These are phyloP conservation scores for Raphanus hybrid DNA, from an alignment of 441 rosid species.

Conservation along the genomic window DNA sequence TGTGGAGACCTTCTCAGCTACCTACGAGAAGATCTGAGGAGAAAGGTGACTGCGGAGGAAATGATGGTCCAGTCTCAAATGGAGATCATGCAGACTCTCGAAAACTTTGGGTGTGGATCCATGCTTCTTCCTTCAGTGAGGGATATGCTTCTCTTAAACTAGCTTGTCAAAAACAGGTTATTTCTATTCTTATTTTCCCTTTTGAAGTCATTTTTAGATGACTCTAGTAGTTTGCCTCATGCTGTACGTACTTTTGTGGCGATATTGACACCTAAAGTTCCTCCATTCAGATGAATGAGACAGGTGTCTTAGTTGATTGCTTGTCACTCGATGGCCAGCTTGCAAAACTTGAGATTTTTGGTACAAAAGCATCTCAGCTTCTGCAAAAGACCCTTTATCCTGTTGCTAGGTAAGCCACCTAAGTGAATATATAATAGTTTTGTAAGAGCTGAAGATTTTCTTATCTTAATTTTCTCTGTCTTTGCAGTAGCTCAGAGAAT, in stretches of 20 bases:
- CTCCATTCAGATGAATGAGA: constrained; percentile 59
- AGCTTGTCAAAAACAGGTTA: constrained; percentile 75
- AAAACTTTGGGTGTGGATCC: constrained; percentile 84
- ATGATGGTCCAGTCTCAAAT: constrained; percentile 30
- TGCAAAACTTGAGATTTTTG: constrained; percentile 80
- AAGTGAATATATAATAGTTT: neutral
- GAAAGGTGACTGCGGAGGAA: constrained; percentile 23
- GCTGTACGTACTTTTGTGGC: constrained; percentile 14
- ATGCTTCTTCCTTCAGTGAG: constrained; percentile 79
- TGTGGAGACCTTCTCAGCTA: constrained; percentile 68
- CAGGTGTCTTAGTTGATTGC: constrained; percentile 56
- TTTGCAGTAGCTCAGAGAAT: constrained; percentile 51
- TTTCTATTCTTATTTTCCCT: neutral
- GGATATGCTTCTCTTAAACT: constrained; percentile 69
- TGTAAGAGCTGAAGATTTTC: constrained; percentile 12
- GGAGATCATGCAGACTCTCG: constrained; percentile 44
- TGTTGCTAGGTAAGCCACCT: constrained; percentile 56
- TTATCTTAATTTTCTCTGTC: constrained; percentile 22
- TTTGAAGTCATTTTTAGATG: constrained; percentile 11
- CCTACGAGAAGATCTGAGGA: constrained; percentile 38
- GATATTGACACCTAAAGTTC: constrained; percentile 9
- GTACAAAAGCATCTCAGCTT: constrained; percentile 71
- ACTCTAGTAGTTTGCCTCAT: constrained; percentile 23
- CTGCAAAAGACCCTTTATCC: constrained; percentile 64
- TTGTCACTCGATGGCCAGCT: constrained; percentile 80